Evolutionary conservation across 176 grass and related monocot genomes (phyloP).

Genomic region (Eragrostis curvula): DNA sequence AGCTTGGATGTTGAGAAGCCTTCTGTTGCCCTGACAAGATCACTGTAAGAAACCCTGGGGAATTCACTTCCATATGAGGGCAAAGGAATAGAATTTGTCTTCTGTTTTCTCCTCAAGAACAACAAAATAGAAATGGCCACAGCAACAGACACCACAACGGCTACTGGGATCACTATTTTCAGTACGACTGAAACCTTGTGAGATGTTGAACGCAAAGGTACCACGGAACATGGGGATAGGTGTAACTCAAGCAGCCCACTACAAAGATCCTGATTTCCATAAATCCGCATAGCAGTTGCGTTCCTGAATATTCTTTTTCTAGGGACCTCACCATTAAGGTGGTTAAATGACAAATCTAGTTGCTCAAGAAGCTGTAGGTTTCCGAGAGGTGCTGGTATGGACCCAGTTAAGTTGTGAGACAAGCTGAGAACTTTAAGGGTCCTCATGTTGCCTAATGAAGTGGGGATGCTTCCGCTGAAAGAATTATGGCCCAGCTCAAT

Average conservation of each 20-base stretch:
- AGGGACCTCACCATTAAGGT: conserved; percentile 39
- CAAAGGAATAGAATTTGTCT: neutral
- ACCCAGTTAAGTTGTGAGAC: conserved; percentile 11
- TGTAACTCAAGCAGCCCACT: neutral
- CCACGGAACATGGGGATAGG: neutral
- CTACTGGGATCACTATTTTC: conserved; percentile 2
- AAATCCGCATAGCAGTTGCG: neutral
- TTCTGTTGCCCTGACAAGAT: conserved; percentile 20
- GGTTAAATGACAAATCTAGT: conserved; percentile 40
- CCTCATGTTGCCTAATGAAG: neutral
- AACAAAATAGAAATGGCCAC: neutral
- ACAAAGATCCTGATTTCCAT: conserved; percentile 30
- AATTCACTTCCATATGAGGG: neutral
- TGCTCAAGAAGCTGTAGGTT: neutral
- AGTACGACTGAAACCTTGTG: neutral
- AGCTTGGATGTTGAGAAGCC: conserved; percentile 20
- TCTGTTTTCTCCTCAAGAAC: neutral
- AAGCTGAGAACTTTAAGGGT: neutral
- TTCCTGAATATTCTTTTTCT: conserved; percentile 33
- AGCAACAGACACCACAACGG: neutral
- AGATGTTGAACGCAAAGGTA: neutral
- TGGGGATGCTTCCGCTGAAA: conserved; percentile 39
- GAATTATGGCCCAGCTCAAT: conserved; percentile 7
- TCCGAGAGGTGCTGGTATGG: neutral
- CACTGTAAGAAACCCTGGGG: conserved; percentile 9